Evolutionary conservation across 2,329 filamentous ascomycete genomes (phyloP).

Genomic region (Penicillium sp.): DNA sequence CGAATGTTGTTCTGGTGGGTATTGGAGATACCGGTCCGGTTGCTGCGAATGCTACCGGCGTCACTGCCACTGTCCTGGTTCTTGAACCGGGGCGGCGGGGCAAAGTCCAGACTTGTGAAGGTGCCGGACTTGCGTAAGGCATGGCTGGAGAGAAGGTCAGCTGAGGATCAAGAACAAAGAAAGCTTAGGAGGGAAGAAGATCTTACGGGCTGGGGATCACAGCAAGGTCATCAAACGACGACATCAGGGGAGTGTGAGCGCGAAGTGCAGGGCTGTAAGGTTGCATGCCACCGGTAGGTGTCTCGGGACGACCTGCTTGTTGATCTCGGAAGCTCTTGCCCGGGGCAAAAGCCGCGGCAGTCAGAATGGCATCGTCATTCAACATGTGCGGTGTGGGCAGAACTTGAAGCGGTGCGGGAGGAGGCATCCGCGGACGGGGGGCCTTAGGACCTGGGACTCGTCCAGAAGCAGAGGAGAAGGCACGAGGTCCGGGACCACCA

Average conservation of each 20-base stretch:
- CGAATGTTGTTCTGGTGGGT: slow-evolving; percentile 71
- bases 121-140: slow-evolving; percentile 51
- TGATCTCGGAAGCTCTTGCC: slow-evolving; percentile 67
- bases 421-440: slow-evolving; percentile 65
- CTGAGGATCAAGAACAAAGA: background rate
- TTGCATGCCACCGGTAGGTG: slow-evolving; percentile 57
- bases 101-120: slow-evolving; percentile 52
- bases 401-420: slow-evolving; percentile 70
- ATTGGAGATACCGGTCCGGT: slow-evolving; percentile 74
- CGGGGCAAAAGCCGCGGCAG: slow-evolving; percentile 82
- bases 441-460: slow-evolving; percentile 44
- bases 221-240: slow-evolving; percentile 82
- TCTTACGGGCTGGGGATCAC: slow-evolving; percentile 89
- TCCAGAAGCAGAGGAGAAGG: slow-evolving; percentile 64
- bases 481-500: slow-evolving; percentile 53
- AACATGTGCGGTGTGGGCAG: slow-evolving; percentile 85
- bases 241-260: slow-evolving; percentile 74
- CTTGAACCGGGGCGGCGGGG: slow-evolving; percentile 50
- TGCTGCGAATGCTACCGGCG: slow-evolving; percentile 61
- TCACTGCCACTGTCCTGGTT: slow-evolving; percentile 45
- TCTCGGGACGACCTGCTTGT: slow-evolving; percentile 66
- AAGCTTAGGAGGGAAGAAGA: background rate
- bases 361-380: slow-evolving; percentile 74
- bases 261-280: slow-evolving; percentile 75
- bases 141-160: slow-evolving; percentile 38